Conservation (phyloP, 164 flowering plant species). For the Sextonia rubra region DNA sequence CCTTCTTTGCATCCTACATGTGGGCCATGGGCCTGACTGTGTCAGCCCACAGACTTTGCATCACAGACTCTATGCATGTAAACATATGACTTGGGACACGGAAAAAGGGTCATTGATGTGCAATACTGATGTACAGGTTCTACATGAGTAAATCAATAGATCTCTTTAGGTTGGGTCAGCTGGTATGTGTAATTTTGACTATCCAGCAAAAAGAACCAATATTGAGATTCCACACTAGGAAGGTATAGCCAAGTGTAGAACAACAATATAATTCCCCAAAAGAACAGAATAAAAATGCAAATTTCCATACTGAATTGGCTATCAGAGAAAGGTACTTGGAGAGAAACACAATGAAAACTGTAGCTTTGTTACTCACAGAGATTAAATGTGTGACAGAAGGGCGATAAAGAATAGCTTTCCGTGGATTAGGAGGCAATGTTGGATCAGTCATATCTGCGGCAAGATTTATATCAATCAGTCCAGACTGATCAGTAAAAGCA, state of each 20-base stretch:
- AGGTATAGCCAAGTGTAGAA: background rate
- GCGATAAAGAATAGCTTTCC: conserved; percentile 77
- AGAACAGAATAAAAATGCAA: background rate
- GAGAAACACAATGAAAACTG: background rate
- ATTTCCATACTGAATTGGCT: background rate
- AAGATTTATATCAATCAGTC: conserved; percentile 71
- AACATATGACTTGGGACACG: no score
- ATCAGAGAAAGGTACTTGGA: background rate
- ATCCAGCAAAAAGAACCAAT: background rate
- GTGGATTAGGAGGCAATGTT: conserved; percentile 84
- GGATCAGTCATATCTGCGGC: conserved; percentile 78
- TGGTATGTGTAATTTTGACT: background rate
- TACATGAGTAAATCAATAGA: background rate
- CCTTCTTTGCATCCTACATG: no score
- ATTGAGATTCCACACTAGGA: background rate
- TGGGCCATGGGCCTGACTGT: no score
- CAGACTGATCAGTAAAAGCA: conserved; percentile 48
- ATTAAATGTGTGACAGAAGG: conserved; percentile 80
- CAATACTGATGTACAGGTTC: background rate
- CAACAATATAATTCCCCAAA: background rate
- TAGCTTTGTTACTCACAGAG: conserved; percentile 52
- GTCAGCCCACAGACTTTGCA: no score
- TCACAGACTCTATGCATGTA: no score
- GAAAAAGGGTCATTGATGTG: background rate
- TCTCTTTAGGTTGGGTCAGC: background rate